Conservation (phyloP, 2,329 filamentous ascomycete genomes). For the Xylaria arbuscula region DNA sequence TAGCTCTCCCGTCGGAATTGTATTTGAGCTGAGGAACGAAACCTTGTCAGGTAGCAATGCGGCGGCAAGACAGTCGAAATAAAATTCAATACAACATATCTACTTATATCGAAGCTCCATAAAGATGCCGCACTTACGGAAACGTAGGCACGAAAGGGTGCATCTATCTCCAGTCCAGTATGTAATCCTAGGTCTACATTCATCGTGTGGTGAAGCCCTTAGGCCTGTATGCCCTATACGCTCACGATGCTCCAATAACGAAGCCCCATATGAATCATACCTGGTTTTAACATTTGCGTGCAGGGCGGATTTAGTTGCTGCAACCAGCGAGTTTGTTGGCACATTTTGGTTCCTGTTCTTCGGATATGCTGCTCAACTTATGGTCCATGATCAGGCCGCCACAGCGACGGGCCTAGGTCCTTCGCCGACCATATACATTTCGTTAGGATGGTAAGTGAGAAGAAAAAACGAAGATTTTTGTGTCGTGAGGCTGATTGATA, state of each 20-base stretch:
- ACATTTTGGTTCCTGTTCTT: conserved; percentile 59
- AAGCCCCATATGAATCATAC: background rate
- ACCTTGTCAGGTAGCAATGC: background rate
- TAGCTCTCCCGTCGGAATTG: background rate
- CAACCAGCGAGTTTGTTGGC: conserved; percentile 56
- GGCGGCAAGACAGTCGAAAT: background rate
- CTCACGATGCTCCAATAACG: background rate
- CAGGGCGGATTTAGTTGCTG: conserved; percentile 51
- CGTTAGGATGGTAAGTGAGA: conserved; percentile 51
- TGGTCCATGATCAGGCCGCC: conserved; percentile 43
- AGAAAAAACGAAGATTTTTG: too few species aligned
- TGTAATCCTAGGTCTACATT: background rate
- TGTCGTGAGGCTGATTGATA: conserved; percentile 5
- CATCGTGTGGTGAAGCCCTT: background rate
- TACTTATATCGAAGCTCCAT: background rate
- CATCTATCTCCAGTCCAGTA: conserved; percentile 40
- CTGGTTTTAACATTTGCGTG: background rate
- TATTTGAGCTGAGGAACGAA: background rate
- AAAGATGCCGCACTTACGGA: conserved; percentile 8
- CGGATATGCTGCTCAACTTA: conserved; percentile 52
- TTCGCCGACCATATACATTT: conserved; percentile 53
- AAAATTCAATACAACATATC: background rate
- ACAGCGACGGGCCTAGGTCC: conserved; percentile 36
- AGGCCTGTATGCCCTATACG: background rate
- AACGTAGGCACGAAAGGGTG: background rate